These are phyloP conservation scores for Diphasiastrum complanatum DNA, from an alignment of 83 land plant genomes.

Conservation along the genomic window DNA sequence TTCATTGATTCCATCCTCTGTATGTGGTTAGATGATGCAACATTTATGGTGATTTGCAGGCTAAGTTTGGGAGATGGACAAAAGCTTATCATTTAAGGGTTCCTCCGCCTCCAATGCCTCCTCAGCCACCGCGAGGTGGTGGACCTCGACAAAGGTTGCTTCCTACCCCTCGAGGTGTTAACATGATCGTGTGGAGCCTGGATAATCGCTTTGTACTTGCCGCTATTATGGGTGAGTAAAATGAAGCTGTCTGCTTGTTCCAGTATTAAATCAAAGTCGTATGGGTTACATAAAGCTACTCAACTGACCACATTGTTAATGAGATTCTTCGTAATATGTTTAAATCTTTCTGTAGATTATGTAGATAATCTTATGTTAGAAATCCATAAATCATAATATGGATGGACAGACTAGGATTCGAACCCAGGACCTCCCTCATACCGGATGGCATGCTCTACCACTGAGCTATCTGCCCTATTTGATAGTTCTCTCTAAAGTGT, in stretches of 20 bases:
- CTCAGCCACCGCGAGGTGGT: constrained; percentile 71
- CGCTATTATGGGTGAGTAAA: constrained; percentile 87
- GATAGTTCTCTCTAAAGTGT: too few species aligned
- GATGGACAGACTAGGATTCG: too few species aligned
- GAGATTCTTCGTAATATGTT: too few species aligned
- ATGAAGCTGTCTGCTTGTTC: not conserved
- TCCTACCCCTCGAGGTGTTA: constrained; percentile 96
- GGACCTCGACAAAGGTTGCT: constrained; percentile 89
- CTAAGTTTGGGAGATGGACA: constrained; percentile 75
- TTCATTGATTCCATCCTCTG: not conserved
- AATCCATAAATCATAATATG: too few species aligned
- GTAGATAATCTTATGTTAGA: too few species aligned
- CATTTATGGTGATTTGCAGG: too few species aligned
- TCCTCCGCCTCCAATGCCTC: constrained; percentile 96
- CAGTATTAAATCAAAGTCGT: not conserved
- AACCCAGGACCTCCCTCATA: too few species aligned
- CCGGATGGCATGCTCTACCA: too few species aligned
- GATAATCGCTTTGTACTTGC: constrained; percentile 99
- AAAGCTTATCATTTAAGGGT: constrained; percentile 89
- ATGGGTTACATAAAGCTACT: too few species aligned
- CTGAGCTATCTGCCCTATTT: too few species aligned
- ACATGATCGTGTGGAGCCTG: constrained; percentile 97
- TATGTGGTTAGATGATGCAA: not conserved
- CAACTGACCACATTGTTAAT: too few species aligned
- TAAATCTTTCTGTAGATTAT: too few species aligned